Evolutionary conservation across 1,284 basidiomycete species (phyloP), one percentile per base, ranked within the genome.

Genomic region (Bondarzewia mesenterica): DNA sequence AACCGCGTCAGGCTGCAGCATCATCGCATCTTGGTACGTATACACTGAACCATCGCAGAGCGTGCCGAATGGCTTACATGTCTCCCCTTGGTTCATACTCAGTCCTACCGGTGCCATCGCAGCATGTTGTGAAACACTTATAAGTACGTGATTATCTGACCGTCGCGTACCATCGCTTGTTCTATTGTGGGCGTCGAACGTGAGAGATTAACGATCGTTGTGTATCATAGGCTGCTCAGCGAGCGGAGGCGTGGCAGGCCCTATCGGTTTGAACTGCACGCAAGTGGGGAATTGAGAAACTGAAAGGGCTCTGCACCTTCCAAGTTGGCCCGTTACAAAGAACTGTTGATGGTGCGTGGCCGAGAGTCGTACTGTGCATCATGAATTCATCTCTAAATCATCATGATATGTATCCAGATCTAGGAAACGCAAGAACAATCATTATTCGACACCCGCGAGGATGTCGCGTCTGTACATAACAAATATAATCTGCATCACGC

Each of bases 1-100:
- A 8, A 51, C 52, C 20, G 53, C 47, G n/a, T 46, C 48, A n/a
- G 49, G 20, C 10, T 54, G 53, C 25, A 18, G 18, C 4, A 20
- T 22, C 22, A 23, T 39, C 10, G 16, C 45, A 23, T 6, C 47
- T n/a, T 53, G 52, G 52, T 53, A 43, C 5, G 52, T 37, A 7
- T 12, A 20, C 18, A 39, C n/a, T 23, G 18, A 5, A 6, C 3
- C 12, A 21, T 4, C 8, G 22, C 6, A 46, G n/a, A 20, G 14
- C 7, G 6, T 15, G 22, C 32, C n/a, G 44, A 7, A 15, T 15
- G 18, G 15, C 36, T 26, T 23, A 46, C 35, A 10, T 22, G 18
- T 39, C 22, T 7, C 36, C 14, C n/a, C n/a, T n/a, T n/a, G n/a
- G n/a, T n/a, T n/a, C n/a, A n/a, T 16, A 25, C 15, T 12, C 8